These are phyloP conservation scores for Tubosaeta sp. DNA, from an alignment of 768 basidiomycete genomes.

Conservation along the genomic window DNA sequence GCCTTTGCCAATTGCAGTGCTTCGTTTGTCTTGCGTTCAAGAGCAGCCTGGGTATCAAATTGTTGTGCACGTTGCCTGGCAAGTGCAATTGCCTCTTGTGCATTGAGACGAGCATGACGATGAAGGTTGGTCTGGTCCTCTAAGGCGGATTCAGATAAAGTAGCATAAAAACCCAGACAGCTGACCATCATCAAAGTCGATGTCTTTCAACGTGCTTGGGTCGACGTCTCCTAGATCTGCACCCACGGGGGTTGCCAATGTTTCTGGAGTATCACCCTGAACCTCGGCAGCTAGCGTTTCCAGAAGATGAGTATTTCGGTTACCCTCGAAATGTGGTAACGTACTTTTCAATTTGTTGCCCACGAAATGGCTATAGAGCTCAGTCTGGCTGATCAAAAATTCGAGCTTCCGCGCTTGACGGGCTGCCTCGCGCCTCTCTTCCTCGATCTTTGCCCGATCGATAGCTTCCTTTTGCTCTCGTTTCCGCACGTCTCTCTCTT, in stretches of 20 bases:
- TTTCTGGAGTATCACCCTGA: slow-evolving; percentile 53
- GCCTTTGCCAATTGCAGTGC: slow-evolving; percentile 65
- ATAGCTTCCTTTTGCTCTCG: slow-evolving; percentile 93
- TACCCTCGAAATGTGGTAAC: slow-evolving; percentile 26
- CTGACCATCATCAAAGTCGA: slow-evolving; percentile 90
- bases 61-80: slow-evolving; percentile 76
- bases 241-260: slow-evolving; percentile 46
- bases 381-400: slow-evolving; percentile 97
- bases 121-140: slow-evolving; percentile 87
- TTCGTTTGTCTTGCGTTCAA: slow-evolving; percentile 78
- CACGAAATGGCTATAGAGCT: slow-evolving; percentile 98
- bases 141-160: slow-evolving; percentile 29
- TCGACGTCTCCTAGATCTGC: slow-evolving; percentile 57
- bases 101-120: slow-evolving; percentile 81
- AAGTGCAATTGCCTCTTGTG: slow-evolving; percentile 79
- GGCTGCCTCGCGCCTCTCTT: slow-evolving; percentile 90
- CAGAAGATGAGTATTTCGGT: slow-evolving; percentile 11
- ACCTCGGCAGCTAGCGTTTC: slow-evolving; percentile 61
- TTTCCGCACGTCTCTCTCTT: slow-evolving; percentile 88
- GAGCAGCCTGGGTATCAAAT: slow-evolving; percentile 81
- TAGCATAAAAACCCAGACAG: slow-evolving; percentile 3
- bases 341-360: slow-evolving; percentile 91
- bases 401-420: slow-evolving; percentile 95
- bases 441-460: slow-evolving; percentile 83
- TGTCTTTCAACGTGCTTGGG: slow-evolving; percentile 53